A percentile compares a stretch with the other conserved stretches of the same genome.
These are phyloP conservation scores for Lupinus albus DNA, from an alignment of 306 rosid genomes.

Conservation along the genomic window DNA sequence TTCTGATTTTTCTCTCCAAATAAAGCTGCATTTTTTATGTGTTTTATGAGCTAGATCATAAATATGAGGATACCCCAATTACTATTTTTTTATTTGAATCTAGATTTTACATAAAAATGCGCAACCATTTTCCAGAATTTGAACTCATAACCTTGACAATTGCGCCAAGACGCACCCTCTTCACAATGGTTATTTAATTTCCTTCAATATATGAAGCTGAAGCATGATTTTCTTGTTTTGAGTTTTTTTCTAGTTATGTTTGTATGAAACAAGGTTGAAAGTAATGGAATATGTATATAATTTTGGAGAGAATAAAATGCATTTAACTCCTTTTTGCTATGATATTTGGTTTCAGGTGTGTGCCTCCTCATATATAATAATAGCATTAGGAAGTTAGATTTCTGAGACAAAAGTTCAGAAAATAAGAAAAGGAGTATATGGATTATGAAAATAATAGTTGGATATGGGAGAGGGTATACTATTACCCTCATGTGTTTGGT, in stretches of 20 bases:
- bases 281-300: neutral
- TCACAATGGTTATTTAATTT: constrained; percentile 34
- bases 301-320: neutral
- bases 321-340: constrained; percentile 17
- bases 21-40: neutral
- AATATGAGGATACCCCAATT: constrained; percentile 23
- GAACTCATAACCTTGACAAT: too few relatives aligned
- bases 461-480: constrained; percentile 92
- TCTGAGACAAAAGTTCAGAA: neutral
- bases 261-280: constrained; percentile 16
- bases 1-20: constrained; percentile 13
- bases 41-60: constrained; percentile 34
- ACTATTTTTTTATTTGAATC: neutral
- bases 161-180: too few relatives aligned
- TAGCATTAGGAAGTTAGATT: constrained; percentile 29
- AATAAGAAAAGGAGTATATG: constrained; percentile 43
- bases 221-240: constrained; percentile 1
- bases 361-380: constrained; percentile 63
- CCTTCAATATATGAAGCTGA: neutral
- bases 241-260: neutral
- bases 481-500: constrained; percentile 82
- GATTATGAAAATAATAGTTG: constrained; percentile 79
- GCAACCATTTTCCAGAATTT: too few relatives aligned
- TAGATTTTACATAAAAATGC: constrained; percentile 22
- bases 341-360: constrained; percentile 48